Conservation (phyloP, 2,329 filamentous ascomycete genomes). For the Fusarium tanahbumbuense region DNA sequence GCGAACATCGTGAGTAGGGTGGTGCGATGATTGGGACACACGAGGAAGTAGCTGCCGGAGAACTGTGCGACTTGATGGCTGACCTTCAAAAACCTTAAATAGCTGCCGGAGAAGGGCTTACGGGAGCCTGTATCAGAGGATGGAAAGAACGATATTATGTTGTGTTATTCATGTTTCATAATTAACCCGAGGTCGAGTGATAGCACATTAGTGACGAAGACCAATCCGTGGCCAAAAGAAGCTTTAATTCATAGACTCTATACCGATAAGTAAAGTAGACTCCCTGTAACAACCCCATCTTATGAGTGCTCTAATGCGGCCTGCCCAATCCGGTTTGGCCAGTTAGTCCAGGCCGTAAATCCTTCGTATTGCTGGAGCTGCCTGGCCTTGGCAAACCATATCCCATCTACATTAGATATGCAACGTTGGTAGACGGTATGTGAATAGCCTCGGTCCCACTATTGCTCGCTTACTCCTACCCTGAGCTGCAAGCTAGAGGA, state of each 20-base stretch:
- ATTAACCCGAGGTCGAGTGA: accelerated
- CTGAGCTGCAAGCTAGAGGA: neutral
- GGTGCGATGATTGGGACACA: accelerated
- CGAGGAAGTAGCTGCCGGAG: no score
- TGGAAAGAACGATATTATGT: no score
- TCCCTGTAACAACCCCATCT: neutral
- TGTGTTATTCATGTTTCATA: no score
- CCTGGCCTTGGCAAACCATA: neutral
- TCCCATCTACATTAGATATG: neutral
- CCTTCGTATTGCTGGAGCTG: neutral
- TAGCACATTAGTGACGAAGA: no score
- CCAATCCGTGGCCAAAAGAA: no score
- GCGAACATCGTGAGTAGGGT: no score
- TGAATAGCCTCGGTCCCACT: neutral
- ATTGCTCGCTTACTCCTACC: neutral
- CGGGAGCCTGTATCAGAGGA: accelerated
- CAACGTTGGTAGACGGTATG: neutral
- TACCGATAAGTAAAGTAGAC: accelerated
- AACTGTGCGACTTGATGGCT: no score
- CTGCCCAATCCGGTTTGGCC: accelerated
- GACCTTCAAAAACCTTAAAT: no score
- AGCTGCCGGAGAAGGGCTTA: no score
- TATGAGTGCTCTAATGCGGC: accelerated
- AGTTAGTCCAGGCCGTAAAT: accelerated
- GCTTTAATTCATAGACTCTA: neutral